Conservation (phyloP, 305 asterid species). For the Solanum aculeatissimum region DNA sequence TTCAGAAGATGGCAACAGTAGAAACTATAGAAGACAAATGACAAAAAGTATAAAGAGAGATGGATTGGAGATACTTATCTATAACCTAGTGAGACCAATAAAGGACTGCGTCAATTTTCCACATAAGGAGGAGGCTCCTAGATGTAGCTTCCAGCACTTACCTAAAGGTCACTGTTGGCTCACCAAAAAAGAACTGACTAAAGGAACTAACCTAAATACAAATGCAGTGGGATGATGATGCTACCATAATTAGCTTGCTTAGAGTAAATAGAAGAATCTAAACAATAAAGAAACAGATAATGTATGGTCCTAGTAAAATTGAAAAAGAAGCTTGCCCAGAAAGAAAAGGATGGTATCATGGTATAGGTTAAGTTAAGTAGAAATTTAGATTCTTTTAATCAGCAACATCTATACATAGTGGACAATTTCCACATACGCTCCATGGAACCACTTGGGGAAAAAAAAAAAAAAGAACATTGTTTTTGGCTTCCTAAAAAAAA, state of each 20-base stretch:
- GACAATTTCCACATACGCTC: not conserved
- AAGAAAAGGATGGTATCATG: not conserved
- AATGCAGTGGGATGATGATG: not conserved
- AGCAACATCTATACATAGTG: not conserved
- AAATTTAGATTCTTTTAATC: not conserved
- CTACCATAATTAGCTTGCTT: not conserved
- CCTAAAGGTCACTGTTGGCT: not conserved
- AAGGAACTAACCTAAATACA: not conserved
- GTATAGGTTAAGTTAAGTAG: not conserved
- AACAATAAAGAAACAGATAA: not conserved
- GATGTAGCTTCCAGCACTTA: not conserved
- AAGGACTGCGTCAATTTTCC: not conserved
- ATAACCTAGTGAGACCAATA: not conserved
- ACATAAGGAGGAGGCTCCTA: not conserved
- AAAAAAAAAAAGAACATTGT: not conserved
- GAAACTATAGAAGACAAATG: not conserved
- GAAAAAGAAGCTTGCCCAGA: not conserved
- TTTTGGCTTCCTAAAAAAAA: not conserved
- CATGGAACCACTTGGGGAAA: not conserved
- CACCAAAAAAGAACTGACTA: not conserved
- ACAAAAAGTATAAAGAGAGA: not conserved
- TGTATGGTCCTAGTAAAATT: not conserved
- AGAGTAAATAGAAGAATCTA: not conserved
- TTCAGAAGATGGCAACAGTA: not conserved
- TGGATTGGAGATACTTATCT: not conserved